Conservation (phyloP, 768 basidiomycete genomes). For the Clathrus columnatus region DNA sequence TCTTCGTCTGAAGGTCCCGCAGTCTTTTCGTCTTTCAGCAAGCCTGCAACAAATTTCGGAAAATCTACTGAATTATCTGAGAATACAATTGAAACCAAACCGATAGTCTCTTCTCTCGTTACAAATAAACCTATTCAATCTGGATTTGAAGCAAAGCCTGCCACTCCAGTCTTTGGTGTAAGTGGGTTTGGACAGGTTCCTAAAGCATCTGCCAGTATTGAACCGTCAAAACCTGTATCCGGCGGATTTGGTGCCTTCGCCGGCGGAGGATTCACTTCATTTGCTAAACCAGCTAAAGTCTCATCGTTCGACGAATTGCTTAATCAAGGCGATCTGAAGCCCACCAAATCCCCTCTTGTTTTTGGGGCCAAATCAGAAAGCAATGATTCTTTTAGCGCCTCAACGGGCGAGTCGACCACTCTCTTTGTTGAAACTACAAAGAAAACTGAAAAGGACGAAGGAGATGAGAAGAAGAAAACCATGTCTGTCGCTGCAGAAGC, state of each 20-base stretch:
- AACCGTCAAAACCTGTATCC: conserved; percentile 9
- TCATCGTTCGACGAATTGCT: conserved; percentile 59
- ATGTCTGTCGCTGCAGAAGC: background rate
- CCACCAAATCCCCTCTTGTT: conserved; percentile 13
- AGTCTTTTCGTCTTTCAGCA: conserved; percentile 48
- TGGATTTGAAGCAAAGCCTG: conserved; percentile 8
- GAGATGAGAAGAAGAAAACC: background rate
- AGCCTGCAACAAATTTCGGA: conserved; percentile 20
- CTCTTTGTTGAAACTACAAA: background rate
- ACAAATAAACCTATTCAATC: conserved; percentile 9
- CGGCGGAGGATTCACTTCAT: conserved; percentile 45
- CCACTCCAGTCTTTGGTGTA: conserved; percentile 13
- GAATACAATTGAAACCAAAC: background rate
- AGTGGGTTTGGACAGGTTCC: conserved; percentile 17
- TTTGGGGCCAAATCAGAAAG: background rate
- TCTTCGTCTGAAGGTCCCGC: conserved; percentile 22
- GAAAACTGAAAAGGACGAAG: background rate
- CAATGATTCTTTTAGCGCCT: background rate
- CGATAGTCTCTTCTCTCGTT: conserved; percentile 32
- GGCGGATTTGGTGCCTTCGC: conserved; percentile 25
- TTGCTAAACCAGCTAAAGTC: conserved; percentile 33
- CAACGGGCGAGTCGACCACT: background rate
- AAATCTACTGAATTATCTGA: background rate
- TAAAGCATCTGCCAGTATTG: conserved; percentile 10
- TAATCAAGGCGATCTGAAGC: conserved; percentile 28